Evolutionary conservation across 1,284 basidiomycete genomes (phyloP), one percentile per base, ranked within the genome.

Genomic region (Naganishia sp.): DNA sequence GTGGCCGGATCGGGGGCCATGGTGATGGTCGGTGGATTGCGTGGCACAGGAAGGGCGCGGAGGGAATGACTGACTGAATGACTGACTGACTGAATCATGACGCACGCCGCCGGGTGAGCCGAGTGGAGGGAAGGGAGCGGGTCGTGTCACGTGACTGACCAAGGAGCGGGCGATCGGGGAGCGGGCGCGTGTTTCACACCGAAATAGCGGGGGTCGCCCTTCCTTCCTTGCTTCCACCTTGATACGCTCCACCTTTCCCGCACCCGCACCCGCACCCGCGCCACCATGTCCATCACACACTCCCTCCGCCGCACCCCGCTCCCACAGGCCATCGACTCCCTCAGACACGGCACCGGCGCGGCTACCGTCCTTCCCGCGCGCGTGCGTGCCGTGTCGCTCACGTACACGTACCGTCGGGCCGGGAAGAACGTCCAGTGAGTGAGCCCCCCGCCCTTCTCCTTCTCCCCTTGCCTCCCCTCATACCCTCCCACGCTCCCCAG

Each of bases 331-430:
- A 28, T 66, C 43, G 49, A 61, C 32, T 58, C 65, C 11, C 31
- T 66, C 10, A 45, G 51, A 39, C 53, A 50, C 31, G 65, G 65
- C 13, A 46, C 65, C 2, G 65, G 65, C 28, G 65, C 65, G 7
- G n/a, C 50, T 0, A 58, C 57, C 31, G 39, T 45, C 18, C 51
- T 62, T 9, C 58, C 65, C 11, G 28, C 47, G 3, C 47, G 50
- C 2, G 58, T 66, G 11, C 57, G 52, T 31, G 51, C 50, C n/a
- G 46, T 66, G 0, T 41, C 53, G 10, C n/a, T 68, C 11, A 55
- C 58, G 42, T 56, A 58, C 25, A 63, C 61, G 15, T 49, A 56
- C 31, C 31, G 51, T 7, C 51, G 41, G 21, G 56, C 45, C 9
- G 63, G 51, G 9, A 23, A 39, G 25, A 43, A 47, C 23, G 25